Evolutionary conservation across 164 flowering plant species (phyloP), one percentile per base, ranked within the genome.

Genomic region (Pachysandra terminalis): DNA sequence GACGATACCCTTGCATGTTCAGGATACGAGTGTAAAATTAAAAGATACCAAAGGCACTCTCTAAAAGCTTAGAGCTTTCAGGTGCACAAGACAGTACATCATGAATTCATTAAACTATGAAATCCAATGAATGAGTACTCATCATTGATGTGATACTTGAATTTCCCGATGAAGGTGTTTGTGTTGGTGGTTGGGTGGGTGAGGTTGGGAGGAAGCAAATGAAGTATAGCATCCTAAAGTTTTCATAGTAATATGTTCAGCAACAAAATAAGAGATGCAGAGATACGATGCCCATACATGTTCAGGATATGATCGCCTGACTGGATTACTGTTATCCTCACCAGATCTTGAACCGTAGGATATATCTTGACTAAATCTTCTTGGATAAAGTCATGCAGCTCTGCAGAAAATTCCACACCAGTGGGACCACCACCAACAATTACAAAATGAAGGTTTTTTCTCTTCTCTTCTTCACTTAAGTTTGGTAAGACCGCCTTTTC

Each of bases 381-480:
- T 52, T 63, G 78, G 59, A 95, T 83, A 76, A 76, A 92, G 71
- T 95, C 98, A 79, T 92, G 92, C 75, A 92, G 91, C 72, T 82
- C 90, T 22, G 94, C 97, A 56, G 98, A 87, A 84, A 95, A 92
- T 78, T 95, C 97, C 65, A 95, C 98, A 35, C 98, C 98, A 17
- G 96, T 87, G 45, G 97, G 98, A 22, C 98, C 98, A 68, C 98
- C 98, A 58, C 97, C 98, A 73, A 95, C 96, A 73, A 95, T 67
- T 57, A 93, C 94, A 81, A 95, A 95, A 73, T 92, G 93, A 73
- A 95, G 91, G 62, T 84, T 79, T 41, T 72, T 84, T 75, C 72
- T 82, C 74, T 84, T 87, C 69, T 95, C 97, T 64, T 91, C 97
- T 32, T 91, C 93, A 62, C 69, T 84, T 15, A 92, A 64, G 57